These are phyloP conservation scores for Neohortaea acidophila DNA, from an alignment of 495 filamentous ascomycete species.

Conservation along the genomic window DNA sequence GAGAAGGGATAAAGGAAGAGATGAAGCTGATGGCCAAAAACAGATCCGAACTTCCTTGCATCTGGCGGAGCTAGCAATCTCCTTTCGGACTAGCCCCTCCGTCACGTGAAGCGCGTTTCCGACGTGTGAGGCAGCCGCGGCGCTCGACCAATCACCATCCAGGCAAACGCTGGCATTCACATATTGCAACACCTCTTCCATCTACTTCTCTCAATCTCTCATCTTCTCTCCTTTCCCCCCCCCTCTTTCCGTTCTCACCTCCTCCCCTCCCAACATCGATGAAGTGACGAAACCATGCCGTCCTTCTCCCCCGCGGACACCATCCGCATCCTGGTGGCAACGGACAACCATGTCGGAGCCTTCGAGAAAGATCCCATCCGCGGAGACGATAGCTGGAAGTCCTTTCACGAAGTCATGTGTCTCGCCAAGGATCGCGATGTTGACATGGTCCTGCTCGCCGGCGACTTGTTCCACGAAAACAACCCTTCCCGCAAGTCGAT, in stretches of 20 bases:
- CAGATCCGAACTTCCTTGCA: too few relatives aligned
- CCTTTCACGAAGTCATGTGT: conserved; percentile 90
- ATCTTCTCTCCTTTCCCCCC: neutral
- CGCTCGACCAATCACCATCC: too few relatives aligned
- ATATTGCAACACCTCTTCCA: too few relatives aligned
- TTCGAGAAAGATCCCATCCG: conserved; percentile 85
- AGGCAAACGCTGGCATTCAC: too few relatives aligned
- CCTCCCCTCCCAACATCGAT: neutral
- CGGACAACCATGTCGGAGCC: conserved; percentile 95
- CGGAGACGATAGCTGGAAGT: conserved; percentile 92
- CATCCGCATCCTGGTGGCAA: conserved; percentile 85
- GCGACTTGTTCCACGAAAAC: conserved; percentile 97
- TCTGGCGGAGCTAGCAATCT: too few relatives aligned
- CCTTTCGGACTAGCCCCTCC: too few relatives aligned
- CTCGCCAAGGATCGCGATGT: conserved; percentile 75
- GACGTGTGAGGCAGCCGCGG: too few relatives aligned
- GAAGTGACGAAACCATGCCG: conserved; percentile 3
- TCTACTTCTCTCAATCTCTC: neutral
- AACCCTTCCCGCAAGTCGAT: conserved; percentile 91
- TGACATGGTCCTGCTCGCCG: conserved; percentile 90
- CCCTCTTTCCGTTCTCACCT: neutral
- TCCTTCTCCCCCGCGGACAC: conserved; percentile 54
- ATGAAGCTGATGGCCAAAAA: too few relatives aligned
- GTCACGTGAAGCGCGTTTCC: too few relatives aligned
- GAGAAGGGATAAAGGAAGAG: too few relatives aligned